These are phyloP conservation scores for Vigna angularis DNA, from an alignment of 306 rosid genomes.

Conservation along the genomic window DNA sequence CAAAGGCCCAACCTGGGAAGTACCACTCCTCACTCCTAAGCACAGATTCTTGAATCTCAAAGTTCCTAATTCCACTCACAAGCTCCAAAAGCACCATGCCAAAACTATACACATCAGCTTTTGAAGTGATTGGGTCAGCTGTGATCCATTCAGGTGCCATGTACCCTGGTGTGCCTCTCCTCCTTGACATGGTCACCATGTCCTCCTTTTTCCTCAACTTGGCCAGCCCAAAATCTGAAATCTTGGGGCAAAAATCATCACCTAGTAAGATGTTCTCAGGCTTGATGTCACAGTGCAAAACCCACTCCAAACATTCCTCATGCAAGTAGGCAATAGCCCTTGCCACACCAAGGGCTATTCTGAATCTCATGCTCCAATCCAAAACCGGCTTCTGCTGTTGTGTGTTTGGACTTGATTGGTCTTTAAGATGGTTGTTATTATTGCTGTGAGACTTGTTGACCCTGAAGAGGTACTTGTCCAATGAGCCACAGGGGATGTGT, in stretches of 20 bases:
- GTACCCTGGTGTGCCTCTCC: conserved; percentile 90
- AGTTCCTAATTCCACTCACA: conserved; percentile 73
- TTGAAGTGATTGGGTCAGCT: conserved; percentile 72
- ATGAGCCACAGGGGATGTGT: conserved; percentile 75
- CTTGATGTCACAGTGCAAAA: conserved; percentile 87
- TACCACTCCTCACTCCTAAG: conserved; percentile 76
- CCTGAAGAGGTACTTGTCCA: conserved; percentile 72
- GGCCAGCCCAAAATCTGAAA: conserved; percentile 90
- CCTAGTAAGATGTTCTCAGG: conserved; percentile 87
- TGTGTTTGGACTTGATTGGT: neutral
- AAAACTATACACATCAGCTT: conserved; percentile 89
- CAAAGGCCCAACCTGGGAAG: conserved; percentile 90
- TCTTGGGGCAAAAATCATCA: conserved; percentile 85
- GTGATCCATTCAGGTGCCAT: conserved; percentile 95
- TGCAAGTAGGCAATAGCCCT: conserved; percentile 87
- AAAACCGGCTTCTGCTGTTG: conserved; percentile 44
- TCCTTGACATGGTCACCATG: conserved; percentile 77
- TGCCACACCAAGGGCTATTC: conserved; percentile 85
- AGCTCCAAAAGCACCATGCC: conserved; percentile 91
- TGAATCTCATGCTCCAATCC: conserved; percentile 80
- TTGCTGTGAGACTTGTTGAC: neutral
- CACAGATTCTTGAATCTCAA: conserved; percentile 53
- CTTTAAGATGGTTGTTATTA: neutral
- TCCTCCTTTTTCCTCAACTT: conserved; percentile 82
- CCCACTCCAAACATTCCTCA: conserved; percentile 97